Evolutionary conservation across 169 alveolate genomes (phyloP).

Genomic region (Miamiensis avidus): DNA sequence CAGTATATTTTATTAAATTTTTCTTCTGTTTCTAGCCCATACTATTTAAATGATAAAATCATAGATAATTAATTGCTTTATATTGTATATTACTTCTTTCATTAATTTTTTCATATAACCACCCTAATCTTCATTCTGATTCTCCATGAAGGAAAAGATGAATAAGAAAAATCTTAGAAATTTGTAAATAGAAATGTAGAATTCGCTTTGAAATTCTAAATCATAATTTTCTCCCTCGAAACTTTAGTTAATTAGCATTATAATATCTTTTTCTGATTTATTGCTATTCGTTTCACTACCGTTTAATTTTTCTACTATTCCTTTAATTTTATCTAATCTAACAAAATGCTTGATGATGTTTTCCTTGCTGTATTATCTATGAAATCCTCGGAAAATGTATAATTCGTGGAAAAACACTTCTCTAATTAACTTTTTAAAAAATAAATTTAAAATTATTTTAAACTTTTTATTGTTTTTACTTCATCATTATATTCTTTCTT

Average conservation of each 20-base stretch:
- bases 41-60: too few species aligned
- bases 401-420: background rate
- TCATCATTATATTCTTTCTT: background rate
- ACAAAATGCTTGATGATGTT: background rate
- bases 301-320: background rate
- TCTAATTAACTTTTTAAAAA: background rate
- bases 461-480: background rate
- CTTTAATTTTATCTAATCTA: background rate
- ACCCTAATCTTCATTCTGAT: background rate
- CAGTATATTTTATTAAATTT: too few species aligned
- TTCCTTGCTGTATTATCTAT: too few species aligned
- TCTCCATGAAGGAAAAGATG: background rate
- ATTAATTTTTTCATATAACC: background rate
- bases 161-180: too few species aligned
- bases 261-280: background rate
- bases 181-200: background rate
- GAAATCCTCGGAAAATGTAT: background rate
- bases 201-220: background rate
- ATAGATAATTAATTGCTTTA: too few species aligned
- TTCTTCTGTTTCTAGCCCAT: too few species aligned
- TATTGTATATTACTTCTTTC: background rate
- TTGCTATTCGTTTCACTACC: background rate
- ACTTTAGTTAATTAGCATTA: background rate
- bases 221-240: background rate
- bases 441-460: too few species aligned